A percentile compares a stretch with the other conserved stretches of the same genome.
phyloP scores from a whole-genome alignment of 1,284 basidiomycete species.

The Athelia sp. region DNA sequence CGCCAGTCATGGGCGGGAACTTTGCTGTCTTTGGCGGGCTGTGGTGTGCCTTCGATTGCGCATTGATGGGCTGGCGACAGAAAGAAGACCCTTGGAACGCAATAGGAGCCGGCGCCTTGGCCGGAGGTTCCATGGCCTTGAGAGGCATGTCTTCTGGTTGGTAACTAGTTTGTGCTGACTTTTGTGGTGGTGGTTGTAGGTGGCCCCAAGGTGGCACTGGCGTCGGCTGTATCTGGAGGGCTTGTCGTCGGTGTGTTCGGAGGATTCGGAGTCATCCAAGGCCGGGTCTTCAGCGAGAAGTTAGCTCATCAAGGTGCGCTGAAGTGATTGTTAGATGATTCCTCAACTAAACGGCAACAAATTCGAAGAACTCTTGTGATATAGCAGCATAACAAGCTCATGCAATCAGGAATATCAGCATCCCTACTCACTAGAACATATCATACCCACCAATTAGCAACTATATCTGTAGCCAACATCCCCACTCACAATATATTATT shows the following conservation, averaged over 20 bases:
- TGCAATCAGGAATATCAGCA: too few species aligned
- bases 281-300: conserved; percentile 78
- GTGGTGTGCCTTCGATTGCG: conserved; percentile 97
- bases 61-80: conserved; percentile 94
- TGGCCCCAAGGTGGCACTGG: conserved; percentile 87
- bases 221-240: conserved; percentile 92
- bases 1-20: conserved; percentile 96
- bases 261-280: conserved; percentile 87
- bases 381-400: too few species aligned
- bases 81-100: conserved; percentile 99
- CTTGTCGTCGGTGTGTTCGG: conserved; percentile 96
- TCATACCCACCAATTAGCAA: too few species aligned
- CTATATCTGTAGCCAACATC: too few species aligned
- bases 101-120: conserved; percentile 97
- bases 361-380: too few species aligned
- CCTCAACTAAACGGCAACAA: too few species aligned
- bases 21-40: conserved; percentile 99
- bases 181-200: conserved; percentile 38
- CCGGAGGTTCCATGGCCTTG: conserved; percentile 89
- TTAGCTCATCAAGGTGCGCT: conserved; percentile 34
- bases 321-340: too few species aligned
- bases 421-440: too few species aligned
- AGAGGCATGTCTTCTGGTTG: not conserved
- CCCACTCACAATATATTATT: too few species aligned
- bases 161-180: too few species aligned